Conservation (phyloP, 257 asterid genomes). For the Vinca minor region DNA sequence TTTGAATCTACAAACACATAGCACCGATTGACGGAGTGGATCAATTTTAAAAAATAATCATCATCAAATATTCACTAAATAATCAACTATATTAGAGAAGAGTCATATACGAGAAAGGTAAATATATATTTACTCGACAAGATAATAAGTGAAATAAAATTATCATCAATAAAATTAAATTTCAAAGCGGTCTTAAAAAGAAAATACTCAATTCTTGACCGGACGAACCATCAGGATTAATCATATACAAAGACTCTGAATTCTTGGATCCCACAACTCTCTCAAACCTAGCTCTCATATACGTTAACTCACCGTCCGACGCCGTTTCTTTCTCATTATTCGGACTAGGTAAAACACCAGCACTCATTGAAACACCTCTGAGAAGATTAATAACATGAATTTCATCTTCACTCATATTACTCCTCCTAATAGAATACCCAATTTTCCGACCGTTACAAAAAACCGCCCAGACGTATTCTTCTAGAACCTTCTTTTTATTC, state of each 20-base stretch:
- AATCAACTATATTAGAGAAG: no score
- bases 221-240: conserved; percentile 82
- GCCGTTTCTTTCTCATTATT: conserved; percentile 22
- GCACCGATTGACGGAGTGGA: no score
- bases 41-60: no score
- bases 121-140: no score
- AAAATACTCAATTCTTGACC: conserved; percentile 85
- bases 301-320: conserved; percentile 59
- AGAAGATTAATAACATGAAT: conserved; percentile 60
- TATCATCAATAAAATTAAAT: no score
- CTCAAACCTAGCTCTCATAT: conserved; percentile 76
- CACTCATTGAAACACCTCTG: conserved; percentile 91
- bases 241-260: conserved; percentile 80
- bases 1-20: no score
- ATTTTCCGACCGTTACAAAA: conserved; percentile 71
- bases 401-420: conserved; percentile 66
- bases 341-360: conserved; percentile 76
- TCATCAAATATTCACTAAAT: no score
- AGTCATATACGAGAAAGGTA: no score
- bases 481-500: conserved; percentile 53
- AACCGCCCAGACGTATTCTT: conserved; percentile 89
- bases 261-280: conserved; percentile 73
- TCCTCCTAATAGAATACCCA: conserved; percentile 69
- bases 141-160: no score
- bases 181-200: conserved; percentile 53